Percentiles rank a stretch among this genome's conserved stretches.
These are phyloP conservation scores for Candida montana DNA, from an alignment of 805 yeast species.

Conservation along the genomic window DNA sequence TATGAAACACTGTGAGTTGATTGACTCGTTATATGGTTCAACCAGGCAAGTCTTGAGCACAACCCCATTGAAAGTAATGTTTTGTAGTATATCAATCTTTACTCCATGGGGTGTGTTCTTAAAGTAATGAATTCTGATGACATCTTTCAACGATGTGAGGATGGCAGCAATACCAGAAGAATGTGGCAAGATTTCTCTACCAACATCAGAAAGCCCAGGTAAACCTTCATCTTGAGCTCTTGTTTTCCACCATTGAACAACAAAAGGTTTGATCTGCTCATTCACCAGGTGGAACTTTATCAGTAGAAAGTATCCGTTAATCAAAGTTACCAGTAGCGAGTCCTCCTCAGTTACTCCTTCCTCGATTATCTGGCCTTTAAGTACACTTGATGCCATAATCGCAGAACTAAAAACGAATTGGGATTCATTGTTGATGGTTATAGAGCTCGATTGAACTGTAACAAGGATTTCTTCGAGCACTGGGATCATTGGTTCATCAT, in stretches of 20 bases:
- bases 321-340: constrained; percentile 33
- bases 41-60: constrained; percentile 40
- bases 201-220: constrained; percentile 20
- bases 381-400: constrained; percentile 15
- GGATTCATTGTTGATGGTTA: constrained; percentile 12
- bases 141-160: constrained; percentile 31
- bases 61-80: constrained; percentile 36
- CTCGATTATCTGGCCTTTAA: constrained; percentile 14
- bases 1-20: constrained; percentile 29
- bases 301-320: constrained; percentile 35
- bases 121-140: constrained; percentile 35
- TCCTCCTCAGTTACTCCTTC: constrained; percentile 26
- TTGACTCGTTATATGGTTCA: constrained; percentile 26
- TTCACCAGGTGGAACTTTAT: constrained; percentile 30
- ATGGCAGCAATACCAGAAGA: constrained; percentile 35
- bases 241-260: constrained; percentile 47
- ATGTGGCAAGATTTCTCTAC: constrained; percentile 30
- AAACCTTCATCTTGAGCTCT: constrained; percentile 10
- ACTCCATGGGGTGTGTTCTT: constrained; percentile 33
- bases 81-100: constrained; percentile 33
- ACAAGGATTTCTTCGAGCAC: constrained; percentile 13
- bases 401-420: constrained; percentile 9
- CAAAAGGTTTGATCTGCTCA: constrained; percentile 30
- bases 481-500: constrained; percentile 6
- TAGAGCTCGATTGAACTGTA: constrained; percentile 12